phyloP scores from a whole-genome alignment of 2,329 filamentous ascomycete species.

The Stenocarpella maydis region DNA sequence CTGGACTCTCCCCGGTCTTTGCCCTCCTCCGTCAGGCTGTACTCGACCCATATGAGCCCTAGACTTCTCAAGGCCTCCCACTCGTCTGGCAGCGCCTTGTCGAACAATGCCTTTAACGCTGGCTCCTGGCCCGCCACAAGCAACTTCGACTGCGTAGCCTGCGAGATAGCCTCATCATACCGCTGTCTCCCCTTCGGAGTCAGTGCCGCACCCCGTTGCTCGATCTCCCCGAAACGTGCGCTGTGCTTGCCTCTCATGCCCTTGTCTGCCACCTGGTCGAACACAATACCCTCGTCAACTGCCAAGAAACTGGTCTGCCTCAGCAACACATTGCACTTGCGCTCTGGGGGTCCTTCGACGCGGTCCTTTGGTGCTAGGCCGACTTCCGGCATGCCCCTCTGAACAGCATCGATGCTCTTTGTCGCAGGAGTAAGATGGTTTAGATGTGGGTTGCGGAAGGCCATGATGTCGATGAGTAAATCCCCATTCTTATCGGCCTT shows the following conservation, averaged over 20 bases:
- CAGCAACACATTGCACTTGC: conserved; percentile 55
- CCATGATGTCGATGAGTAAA: conserved; percentile 48
- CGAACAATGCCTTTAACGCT: conserved; percentile 21
- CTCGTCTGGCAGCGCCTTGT: conserved; percentile 50
- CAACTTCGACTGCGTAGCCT: conserved; percentile 39
- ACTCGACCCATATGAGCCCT: conserved; percentile 51
- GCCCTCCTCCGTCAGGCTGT: conserved; percentile 39
- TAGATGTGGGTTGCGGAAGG: conserved; percentile 53
- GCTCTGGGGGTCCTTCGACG: conserved; percentile 59
- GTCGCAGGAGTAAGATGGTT: conserved; percentile 63
- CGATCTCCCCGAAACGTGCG: conserved; percentile 61
- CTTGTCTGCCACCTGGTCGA: conserved; percentile 38
- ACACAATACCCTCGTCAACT: conserved; percentile 56
- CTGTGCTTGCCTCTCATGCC: conserved; percentile 50
- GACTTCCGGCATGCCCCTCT: conserved; percentile 50
- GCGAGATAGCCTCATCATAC: conserved; percentile 54
- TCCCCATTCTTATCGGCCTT: conserved; percentile 37
- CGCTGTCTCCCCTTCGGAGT: conserved; percentile 53
- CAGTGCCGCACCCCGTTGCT: conserved; percentile 60
- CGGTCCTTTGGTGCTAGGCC: conserved; percentile 55
- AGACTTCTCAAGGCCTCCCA: conserved; percentile 47
- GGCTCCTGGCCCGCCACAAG: background rate
- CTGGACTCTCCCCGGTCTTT: background rate
- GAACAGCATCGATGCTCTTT: conserved; percentile 56
- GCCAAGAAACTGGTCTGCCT: conserved; percentile 63